Evolutionary conservation across 2,329 filamentous ascomycete genomes (phyloP), one percentile per base, ranked within the genome.

Genomic region (Penicillium italicum): DNA sequence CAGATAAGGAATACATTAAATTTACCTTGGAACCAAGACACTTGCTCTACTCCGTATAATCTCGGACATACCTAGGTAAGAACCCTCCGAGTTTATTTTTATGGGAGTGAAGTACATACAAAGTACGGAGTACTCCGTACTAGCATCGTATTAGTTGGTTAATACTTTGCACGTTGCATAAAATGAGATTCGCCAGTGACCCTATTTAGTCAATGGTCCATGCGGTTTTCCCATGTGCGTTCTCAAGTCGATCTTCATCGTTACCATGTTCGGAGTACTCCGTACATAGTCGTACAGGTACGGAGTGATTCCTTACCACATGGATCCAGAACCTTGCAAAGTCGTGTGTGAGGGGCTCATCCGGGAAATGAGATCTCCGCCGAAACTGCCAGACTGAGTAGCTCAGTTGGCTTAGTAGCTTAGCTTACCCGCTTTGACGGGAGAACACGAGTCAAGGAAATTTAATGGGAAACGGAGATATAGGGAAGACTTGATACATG

Each of bases 311-410:
- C 47, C 36, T 48, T 38, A 18, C 50, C 34, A 53, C 36, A 53
- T 45, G 20, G 38, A 36, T 18, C 40, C 30, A 14, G 44, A 49
- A 33, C 44, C 45, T 28, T 34, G 44, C 37, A 31, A 54, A 43
- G 22, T 48, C 43, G 50, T 34, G 49, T 26, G 43, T 33, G 43
- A 40, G 46, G 51, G 44, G 44, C 22, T 40, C 9, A n/a, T 28
- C 14, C 40, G 49, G 40, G 31, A 50, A 50, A 43, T 53, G 50
- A 22, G 51, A 54, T 54, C 51, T 41, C 30, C 51, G 30, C 22
- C 8, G 6, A 28, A 42, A 28, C 47, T 54, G 30, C 51, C 51
- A 28, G 37, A 50, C 51, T 54, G 38, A 40, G 51, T 36, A 42
- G 28, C 28, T 48, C 43, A 43, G 30, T 44, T 18, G 37, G 4